Base-by-base conservation (phyloP, 148 eudicot species). In the Chenopodium suecicum region DNA sequence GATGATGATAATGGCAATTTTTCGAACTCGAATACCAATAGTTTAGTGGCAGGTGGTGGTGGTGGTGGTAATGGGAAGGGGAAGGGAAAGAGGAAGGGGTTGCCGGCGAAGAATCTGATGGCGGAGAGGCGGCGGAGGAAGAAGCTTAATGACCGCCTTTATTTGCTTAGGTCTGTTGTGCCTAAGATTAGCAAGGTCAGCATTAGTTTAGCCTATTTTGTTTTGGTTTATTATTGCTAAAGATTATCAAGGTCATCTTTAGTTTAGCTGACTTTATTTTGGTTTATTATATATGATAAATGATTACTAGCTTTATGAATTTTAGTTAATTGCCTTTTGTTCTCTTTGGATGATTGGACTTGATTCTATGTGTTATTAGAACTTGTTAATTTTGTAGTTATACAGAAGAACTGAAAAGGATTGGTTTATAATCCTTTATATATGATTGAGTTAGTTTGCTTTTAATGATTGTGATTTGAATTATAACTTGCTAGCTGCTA, bases 91-190 rank as follows among this genome's bases (percentile, higher is more conserved):
- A 88, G 88, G 82, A 90, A 90, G 78, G 90, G 93, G 37, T 70
- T 89, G 77, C 95, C 95, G 27, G 95, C 95, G 1, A 92, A 92
- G 83, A 92, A 92, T 85, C 79, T 92, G 71, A 89, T 92, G 93
- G 93, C 96, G 9, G 96, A 92, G 80, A 86, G 92, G 73, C 86
- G 93, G 20, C 41, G 96, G 83, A 87, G 95, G 80, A 92, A 92
- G 91, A 92, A 92, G 90, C 91, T 92, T 32, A 92, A 92, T 82
- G 95, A 92, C 68, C 88, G 95, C 62, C 91, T 92, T 67, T 92
- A 90, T 76, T 86, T 90, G 93, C 93, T 92, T 70, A 87, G 95
- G 67, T 90, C 95, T 69, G 91, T 92, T 74, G 93, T 92, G 14
- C 95, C 95, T 52, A 92, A 89, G 77, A 92, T 92, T 69, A 92